Evolutionary conservation across 768 basidiomycete species (phyloP).

Genomic region (Trametes gibbosa): DNA sequence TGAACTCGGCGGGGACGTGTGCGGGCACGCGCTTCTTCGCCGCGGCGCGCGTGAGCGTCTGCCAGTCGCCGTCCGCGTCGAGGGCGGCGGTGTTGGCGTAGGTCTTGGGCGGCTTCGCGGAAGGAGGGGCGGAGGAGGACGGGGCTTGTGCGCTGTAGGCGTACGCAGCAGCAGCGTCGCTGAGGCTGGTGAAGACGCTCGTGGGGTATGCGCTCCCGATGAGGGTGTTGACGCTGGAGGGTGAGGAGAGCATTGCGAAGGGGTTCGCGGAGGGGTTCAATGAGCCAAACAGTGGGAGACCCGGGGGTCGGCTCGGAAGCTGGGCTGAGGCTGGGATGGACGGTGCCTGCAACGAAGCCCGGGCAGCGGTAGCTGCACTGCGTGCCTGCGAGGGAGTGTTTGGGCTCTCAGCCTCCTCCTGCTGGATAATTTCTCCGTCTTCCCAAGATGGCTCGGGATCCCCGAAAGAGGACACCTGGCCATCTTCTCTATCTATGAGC

Average conservation of each 20-base stretch:
- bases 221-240: neutral
- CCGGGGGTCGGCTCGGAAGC: neutral
- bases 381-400: too few relatives aligned
- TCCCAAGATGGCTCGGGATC: neutral
- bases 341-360: too few relatives aligned
- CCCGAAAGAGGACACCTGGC: too few relatives aligned
- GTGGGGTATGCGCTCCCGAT: neutral
- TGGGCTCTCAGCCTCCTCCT: too few relatives aligned
- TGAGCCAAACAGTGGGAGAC: neutral
- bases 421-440: neutral
- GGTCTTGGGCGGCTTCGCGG: neutral
- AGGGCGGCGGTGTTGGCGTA: neutral
- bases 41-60: constrained; percentile 2
- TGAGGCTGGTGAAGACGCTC: neutral
- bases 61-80: neutral
- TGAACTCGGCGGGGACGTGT: constrained; percentile 21
- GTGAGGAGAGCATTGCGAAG: neutral
- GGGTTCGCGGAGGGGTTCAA: neutral
- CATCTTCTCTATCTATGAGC: too few relatives aligned
- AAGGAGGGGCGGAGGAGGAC: neutral
- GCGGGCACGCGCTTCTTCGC: constrained; percentile 3
- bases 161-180: neutral
- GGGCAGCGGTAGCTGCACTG: too few relatives aligned
- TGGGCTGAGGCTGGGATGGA: neutral
- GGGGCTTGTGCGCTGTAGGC: neutral